Evolutionary conservation across 2,329 filamentous ascomycete genomes (phyloP), one percentile per base, ranked within the genome.

Genomic region (Diplodia sapinea): DNA sequence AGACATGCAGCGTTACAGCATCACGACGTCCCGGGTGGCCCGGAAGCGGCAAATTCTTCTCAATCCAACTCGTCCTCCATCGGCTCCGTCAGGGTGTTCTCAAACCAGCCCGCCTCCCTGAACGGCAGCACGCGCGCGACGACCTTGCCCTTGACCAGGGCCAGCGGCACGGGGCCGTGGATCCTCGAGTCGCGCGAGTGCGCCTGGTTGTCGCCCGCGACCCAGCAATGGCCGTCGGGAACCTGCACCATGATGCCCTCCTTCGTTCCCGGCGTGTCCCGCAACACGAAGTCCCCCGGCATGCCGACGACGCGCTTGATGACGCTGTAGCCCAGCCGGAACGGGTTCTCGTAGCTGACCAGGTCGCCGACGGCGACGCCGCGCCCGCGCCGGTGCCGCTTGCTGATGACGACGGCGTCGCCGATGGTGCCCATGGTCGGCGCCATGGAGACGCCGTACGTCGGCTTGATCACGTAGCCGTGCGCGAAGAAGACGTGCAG

Each of bases 151-250:
- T 86, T 89, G 54, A 99, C 87, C 70, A 99, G 81, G 1, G 88
- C 94, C 75, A 99, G 81, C 0, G 95, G 95, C 33, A 99, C 77
- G 0, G 95, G 93, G 0, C 95, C 95, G 80, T 91, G 97, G 50
- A 89, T 83, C 70, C 95, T 88, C 52, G 93, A 97, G 81, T 99
- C 95, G 71, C 92, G 84, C 29, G 93, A 97, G 74, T 87, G 90
- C 3, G 88, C 84, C 69, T 97, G 76, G 78, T 98, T 98, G 79
- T 99, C 95, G 2, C 95, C 95, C 2, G 89, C 87, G 7, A 97
- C 82, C 88, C 93, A 98, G 74, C 93, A 96, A 82, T 99, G 95
- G 1, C 95, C 95, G 75, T 91, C 84, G 0, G 95, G 95, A 17
- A 99, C 88, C 83, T 91, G 88, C 20, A 93, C 84, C 86, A 92